Base-by-base conservation (phyloP, 257 asterid species). In the Nyctanthes arbortristis region DNA sequence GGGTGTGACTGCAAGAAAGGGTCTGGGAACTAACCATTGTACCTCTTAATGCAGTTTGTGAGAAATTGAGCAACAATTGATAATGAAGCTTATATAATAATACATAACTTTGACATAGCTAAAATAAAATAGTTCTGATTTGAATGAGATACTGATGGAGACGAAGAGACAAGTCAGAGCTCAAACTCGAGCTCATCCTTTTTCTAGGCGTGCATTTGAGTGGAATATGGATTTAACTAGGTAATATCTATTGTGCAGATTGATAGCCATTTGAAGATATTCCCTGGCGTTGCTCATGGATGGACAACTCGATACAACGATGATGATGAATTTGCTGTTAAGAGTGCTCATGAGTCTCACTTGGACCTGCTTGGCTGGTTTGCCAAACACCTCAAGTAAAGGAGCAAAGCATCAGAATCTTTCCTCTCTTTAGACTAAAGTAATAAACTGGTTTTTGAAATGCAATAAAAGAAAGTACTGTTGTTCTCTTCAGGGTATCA, bases 231-330 rank as follows among this genome's bases (percentile, higher is more conserved):
- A 59, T 13, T n/a, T 18, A 27, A 24, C 43, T 28, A 10, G 22
- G 27, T 24, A 2, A 57, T 35, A 25, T 25, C 35, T 18, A 25
- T 43, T 31, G 31, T 84, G 75, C 83, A 88, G 96, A 78, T 89
- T 49, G 87, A 84, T 29, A 78, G 91, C 70, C 84, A 74, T 39
- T 84, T 84, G 79, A 89, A 89, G 73, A 78, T 89, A 80, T 89
- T 79, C 47, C 88, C 85, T 0, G 91, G 93, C 9, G 89, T 83
- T 11, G 77, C 14, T 1, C 93, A 89, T 73, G 96, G 96, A 55
- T 89, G 96, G 93, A 66, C 89, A 2, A 66, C 73, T 25, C 67
- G 85, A 32, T 89, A 89, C 69, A 56, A 79, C 1, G 74, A 66
- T 1, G 75, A 83, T 2, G 89, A 86, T 29, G 89, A 86, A 70